Evolutionary conservation across 129 eudicot species (phyloP).

Genomic region (Artemisia tridentata): DNA sequence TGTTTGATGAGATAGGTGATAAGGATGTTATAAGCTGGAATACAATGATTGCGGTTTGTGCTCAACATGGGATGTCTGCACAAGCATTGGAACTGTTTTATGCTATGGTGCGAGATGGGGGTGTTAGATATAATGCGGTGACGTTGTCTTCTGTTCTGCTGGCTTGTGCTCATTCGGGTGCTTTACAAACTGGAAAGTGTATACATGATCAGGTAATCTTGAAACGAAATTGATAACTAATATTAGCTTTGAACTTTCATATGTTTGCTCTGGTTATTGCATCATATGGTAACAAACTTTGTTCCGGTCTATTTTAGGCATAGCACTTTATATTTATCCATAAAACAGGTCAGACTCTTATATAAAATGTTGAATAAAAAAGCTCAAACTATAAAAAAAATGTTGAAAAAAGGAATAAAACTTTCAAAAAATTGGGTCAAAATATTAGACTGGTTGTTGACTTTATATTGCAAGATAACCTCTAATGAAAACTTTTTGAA

Average conservation of each 20-base stretch:
- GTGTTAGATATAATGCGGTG: slow-evolving; percentile 39
- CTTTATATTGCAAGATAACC: neutral
- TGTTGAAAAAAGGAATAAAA: neutral
- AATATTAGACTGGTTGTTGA: neutral
- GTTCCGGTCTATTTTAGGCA: too few species aligned
- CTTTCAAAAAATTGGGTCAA: neutral
- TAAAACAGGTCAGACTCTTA: too few species aligned
- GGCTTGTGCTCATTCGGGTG: slow-evolving; percentile 56
- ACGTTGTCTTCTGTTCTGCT: slow-evolving; percentile 47
- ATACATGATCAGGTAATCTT: slow-evolving; percentile 49
- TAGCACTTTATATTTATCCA: too few species aligned
- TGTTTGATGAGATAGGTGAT: slow-evolving; percentile 39
- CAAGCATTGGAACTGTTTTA: slow-evolving; percentile 34
- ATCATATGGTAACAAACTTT: too few species aligned
- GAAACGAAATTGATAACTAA: slow-evolving; percentile 1
- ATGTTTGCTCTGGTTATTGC: neutral
- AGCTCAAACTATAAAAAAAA: too few species aligned
- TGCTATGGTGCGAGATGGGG: slow-evolving; percentile 31
- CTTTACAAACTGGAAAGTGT: slow-evolving; percentile 45
- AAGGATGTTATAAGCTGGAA: slow-evolving; percentile 55
- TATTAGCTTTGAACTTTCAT: neutral
- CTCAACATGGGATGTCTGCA: slow-evolving; percentile 45
- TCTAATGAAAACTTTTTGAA: neutral
- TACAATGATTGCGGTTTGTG: slow-evolving; percentile 52
- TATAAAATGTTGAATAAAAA: too few species aligned